Evolutionary conservation across 331 rosid genomes (phyloP).

Genomic region (Malus hybrid): DNA sequence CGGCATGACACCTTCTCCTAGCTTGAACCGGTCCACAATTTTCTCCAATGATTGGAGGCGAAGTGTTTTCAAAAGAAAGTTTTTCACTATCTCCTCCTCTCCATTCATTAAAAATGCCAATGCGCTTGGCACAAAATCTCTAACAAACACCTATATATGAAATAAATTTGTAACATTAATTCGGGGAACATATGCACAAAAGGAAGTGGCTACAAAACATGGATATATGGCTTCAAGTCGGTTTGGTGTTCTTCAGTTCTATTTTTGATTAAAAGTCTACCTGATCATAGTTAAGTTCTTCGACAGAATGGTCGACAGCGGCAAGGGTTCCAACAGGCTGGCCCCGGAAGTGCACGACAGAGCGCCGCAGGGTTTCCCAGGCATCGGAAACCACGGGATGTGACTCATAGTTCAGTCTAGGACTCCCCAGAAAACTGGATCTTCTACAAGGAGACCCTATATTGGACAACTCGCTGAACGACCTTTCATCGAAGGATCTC

Average conservation of each 20-base stretch:
- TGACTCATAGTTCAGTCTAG: slow-evolving; percentile 10
- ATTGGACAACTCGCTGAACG: slow-evolving; percentile 17
- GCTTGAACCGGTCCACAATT: slow-evolving; percentile 21
- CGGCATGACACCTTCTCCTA: slow-evolving; percentile 34
- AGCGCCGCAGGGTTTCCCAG: slow-evolving; percentile 26
- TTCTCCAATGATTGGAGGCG: slow-evolving; percentile 28
- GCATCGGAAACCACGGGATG: slow-evolving; percentile 23
- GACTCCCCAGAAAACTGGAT: slow-evolving; percentile 5
- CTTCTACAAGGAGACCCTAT: slow-evolving; percentile 5
- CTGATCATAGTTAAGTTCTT: slow-evolving; percentile 35
- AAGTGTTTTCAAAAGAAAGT: slow-evolving; percentile 29
- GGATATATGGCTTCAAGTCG: no score
- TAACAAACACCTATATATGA: slow-evolving; percentile 19
- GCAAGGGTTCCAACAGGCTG: slow-evolving; percentile 28
- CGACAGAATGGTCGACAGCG: slow-evolving; percentile 17
- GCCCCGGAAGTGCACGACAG: slow-evolving; percentile 17
- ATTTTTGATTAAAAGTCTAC: not conserved
- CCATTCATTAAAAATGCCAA: slow-evolving; percentile 33
- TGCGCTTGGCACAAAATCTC: slow-evolving; percentile 35
- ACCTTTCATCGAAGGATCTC: slow-evolving; percentile 26
- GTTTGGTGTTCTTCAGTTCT: no score
- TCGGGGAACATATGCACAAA: not conserved
- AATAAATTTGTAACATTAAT: not conserved
- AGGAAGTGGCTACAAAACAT: not conserved
- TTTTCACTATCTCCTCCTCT: slow-evolving; percentile 22